Conservation (phyloP, 352 stramenopile genomes). For the Phytophthora colocasiae region DNA sequence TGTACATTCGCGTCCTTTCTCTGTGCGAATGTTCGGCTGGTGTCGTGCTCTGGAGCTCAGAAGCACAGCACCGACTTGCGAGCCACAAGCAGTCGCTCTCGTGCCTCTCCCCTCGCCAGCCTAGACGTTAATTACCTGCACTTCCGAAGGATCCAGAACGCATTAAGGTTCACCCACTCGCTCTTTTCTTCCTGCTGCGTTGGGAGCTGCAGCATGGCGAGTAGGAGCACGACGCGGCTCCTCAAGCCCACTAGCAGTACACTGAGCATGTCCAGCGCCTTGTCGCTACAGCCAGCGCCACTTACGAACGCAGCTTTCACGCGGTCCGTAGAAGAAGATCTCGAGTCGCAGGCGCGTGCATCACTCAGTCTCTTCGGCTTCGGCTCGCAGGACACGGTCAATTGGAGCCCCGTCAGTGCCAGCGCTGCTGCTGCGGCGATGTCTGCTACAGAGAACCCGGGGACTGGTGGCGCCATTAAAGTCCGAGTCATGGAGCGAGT, state of each 20-base stretch:
- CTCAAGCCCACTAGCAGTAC: conserved; percentile 42
- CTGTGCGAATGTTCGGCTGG: conserved; percentile 4
- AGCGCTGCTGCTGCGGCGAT: conserved; percentile 32
- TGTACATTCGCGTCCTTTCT: conserved; percentile 1
- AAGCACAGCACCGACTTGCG: conserved; percentile 14
- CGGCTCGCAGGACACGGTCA: conserved; percentile 58
- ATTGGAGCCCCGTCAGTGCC: conserved; percentile 61
- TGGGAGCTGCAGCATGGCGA: conserved; percentile 24
- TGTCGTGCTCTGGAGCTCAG: conserved; percentile 12
- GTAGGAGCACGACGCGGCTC: conserved; percentile 27
- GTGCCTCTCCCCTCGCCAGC: too few species aligned
- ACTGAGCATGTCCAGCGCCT: conserved; percentile 51
- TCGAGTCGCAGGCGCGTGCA: conserved; percentile 67
- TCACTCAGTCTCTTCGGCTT: conserved; percentile 81
- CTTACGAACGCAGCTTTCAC: conserved; percentile 40
- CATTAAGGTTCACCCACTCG: conserved; percentile 1
- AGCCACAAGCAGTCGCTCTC: conserved; percentile 24
- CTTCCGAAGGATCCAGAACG: neutral
- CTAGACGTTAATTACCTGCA: too few species aligned
- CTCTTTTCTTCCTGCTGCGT: neutral
- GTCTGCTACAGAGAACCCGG: conserved; percentile 23
- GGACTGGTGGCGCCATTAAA: conserved; percentile 32
- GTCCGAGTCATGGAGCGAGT: conserved; percentile 66
- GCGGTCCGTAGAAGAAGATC: conserved; percentile 54
- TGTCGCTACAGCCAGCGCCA: conserved; percentile 51